Conservation (phyloP, 208 protist species). For the Acanthamoeba royreba region DNA sequence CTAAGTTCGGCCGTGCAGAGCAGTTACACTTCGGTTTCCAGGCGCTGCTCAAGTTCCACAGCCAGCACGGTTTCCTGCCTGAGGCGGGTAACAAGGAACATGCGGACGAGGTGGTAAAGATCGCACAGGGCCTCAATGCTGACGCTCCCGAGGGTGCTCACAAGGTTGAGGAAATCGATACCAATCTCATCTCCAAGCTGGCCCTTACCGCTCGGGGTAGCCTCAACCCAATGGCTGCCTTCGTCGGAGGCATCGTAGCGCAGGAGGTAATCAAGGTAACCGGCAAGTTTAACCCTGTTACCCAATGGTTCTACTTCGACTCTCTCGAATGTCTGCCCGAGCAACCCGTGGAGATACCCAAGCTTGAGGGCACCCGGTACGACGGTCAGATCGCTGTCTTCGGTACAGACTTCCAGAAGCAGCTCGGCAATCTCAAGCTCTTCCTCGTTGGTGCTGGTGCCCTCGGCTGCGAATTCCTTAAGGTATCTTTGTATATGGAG, state of each 20-base stretch:
- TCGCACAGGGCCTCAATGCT: conserved; percentile 50
- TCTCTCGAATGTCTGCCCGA: conserved; percentile 81
- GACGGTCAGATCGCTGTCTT: conserved; percentile 94
- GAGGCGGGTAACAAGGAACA: conserved; percentile 50
- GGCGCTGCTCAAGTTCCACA: conserved; percentile 39
- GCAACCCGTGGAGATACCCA: neutral
- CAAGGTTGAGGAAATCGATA: conserved; percentile 55
- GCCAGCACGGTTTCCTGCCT: conserved; percentile 22
- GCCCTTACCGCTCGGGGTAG: conserved; percentile 74
- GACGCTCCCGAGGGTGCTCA: neutral
- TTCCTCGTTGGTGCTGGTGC: conserved; percentile 82
- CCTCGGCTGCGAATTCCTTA: conserved; percentile 64
- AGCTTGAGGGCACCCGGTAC: conserved; percentile 83
- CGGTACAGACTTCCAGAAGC: conserved; percentile 87
- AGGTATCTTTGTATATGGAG: neutral
- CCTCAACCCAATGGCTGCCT: conserved; percentile 87
- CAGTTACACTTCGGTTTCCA: conserved; percentile 63
- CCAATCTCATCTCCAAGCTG: conserved; percentile 63
- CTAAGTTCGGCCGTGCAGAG: conserved; percentile 66
- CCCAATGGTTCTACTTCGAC: conserved; percentile 92
- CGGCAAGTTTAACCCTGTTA: conserved; percentile 95
- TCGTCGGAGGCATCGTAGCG: conserved; percentile 86
- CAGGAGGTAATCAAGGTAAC: conserved; percentile 95
- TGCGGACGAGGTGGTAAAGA: conserved; percentile 51
- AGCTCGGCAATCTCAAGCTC: conserved; percentile 82